These are phyloP conservation scores for Apiotrichum sp. DNA, from an alignment of 1,284 basidiomycete species.

Conservation along the genomic window DNA sequence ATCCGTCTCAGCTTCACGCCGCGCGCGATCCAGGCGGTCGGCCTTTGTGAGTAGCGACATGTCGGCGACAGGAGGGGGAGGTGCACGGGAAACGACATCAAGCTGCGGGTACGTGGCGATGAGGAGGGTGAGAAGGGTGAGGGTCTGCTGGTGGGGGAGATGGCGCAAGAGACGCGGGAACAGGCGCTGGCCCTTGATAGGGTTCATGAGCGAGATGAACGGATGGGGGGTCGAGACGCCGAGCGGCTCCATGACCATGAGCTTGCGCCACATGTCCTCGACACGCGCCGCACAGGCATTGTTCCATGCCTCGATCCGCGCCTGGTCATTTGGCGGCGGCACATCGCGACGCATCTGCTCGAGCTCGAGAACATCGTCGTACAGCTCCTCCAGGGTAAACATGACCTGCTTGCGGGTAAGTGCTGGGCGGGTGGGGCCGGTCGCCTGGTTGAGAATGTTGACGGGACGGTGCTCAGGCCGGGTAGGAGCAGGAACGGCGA, in stretches of 20 bases:
- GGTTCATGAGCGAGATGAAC: slow-evolving; percentile 84
- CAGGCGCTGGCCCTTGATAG: slow-evolving; percentile 88
- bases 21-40: slow-evolving; percentile 61
- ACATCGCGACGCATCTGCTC: slow-evolving; percentile 81
- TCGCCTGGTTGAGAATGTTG: slow-evolving; percentile 34
- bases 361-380: slow-evolving; percentile 74
- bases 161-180: slow-evolving; percentile 86
- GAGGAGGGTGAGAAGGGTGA: slow-evolving; percentile 82
- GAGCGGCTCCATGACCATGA: slow-evolving; percentile 82
- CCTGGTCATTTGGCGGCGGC: slow-evolving; percentile 51
- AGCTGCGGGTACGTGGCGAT: slow-evolving; percentile 90
- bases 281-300: slow-evolving; percentile 56
- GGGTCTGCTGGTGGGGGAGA: slow-evolving; percentile 68
- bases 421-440: slow-evolving; percentile 54
- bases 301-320: slow-evolving; percentile 61
- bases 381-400: slow-evolving; percentile 75
- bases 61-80: slow-evolving; percentile 52
- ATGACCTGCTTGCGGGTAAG: slow-evolving; percentile 73
- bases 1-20: slow-evolving; percentile 80
- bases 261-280: slow-evolving; percentile 69
- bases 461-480: slow-evolving; percentile 44
- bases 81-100: slow-evolving; percentile 75
- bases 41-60: slow-evolving; percentile 47
- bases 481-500: slow-evolving; percentile 65
- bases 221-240: slow-evolving; percentile 93